Base-by-base conservation (phyloP, 106 monocot species). In the Ottelia alismoides region DNA sequence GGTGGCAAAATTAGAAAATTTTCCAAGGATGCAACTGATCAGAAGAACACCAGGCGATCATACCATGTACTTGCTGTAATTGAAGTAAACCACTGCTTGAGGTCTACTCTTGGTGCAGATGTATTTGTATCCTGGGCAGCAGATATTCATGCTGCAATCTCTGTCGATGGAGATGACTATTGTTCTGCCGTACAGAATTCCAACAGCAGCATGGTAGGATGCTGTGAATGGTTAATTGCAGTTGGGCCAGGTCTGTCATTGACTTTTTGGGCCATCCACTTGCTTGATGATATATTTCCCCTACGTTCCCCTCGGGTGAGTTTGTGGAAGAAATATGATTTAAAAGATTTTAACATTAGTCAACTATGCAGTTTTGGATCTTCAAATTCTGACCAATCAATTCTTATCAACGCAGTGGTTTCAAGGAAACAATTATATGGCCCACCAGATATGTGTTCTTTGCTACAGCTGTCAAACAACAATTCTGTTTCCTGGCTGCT, bases 221-320 rank as follows among this genome's bases (percentile, higher is more conserved):
- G 57, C 53, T 98, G 98, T 66, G 90, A 90, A 16, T 98, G 98
- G 98, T 58, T 98, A 28, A 62, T 98, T 35, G 54, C 74, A 70
- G 60, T 77, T 22, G 85, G 85, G 3, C 90, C 98, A 65, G 56
- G 22, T 11, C 60, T 48, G 30, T 67, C 59, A 12, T 57, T 98
- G 51, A 53, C 79, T 27, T 78, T 86, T 28, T 98, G 89, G 85
- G 76, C 90, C 12, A 57, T 98, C 17, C 85, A 98, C 65, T 90
- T 79, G 45, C 74, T 98, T 28, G 98, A 98, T 68, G 90, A 98
- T 50, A 46, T 67, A 47, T 64, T 71, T 60, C 85, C 90, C 11
- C 51, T 75, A 68, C 72, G 98, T 22, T 86, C 68, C 74, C 98
- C 98, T 62, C 70, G 90, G 30, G 78, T 78, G 19, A 86, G 55